phyloP scores from a whole-genome alignment of 2,329 filamentous ascomycete species.

The Didymellaceae sp. region DNA sequence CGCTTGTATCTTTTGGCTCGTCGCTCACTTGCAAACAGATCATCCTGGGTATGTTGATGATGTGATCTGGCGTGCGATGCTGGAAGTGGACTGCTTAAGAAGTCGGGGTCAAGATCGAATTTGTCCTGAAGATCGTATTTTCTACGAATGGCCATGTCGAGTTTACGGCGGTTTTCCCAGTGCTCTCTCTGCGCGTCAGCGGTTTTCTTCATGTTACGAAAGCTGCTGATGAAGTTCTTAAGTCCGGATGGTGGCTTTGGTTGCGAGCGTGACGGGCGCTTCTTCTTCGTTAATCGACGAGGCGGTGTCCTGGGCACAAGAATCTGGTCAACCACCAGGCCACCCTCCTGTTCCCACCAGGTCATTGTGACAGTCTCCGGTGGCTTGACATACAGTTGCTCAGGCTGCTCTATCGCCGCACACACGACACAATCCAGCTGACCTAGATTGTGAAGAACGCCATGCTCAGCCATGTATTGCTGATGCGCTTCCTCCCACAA shows the following conservation, averaged over 20 bases:
- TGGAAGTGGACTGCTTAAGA: constrained; percentile 31
- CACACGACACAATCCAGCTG: not conserved
- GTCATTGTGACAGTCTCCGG: not conserved
- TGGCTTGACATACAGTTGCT: not conserved
- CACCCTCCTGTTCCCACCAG: constrained; percentile 36
- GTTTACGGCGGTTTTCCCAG: constrained; percentile 23
- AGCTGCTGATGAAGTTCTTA: constrained; percentile 18
- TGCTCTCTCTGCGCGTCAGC: constrained; percentile 9
- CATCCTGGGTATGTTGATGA: not conserved
- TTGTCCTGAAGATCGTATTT: constrained; percentile 28
- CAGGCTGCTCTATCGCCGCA: not conserved
- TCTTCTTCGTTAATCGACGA: not conserved
- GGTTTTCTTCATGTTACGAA: constrained; percentile 9
- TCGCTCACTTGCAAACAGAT: not conserved
- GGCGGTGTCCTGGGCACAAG: constrained; percentile 5
- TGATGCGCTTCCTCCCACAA: constrained; percentile 31
- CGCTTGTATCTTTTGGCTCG: constrained; percentile 14
- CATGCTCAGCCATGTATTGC: not conserved
- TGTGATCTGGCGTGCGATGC: constrained; percentile 12
- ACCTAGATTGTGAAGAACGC: not conserved
- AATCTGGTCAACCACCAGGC: constrained; percentile 13
- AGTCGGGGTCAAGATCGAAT: constrained; percentile 20
- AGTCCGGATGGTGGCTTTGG: constrained; percentile 16
- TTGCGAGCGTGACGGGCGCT: not conserved
- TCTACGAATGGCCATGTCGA: constrained; percentile 29